Evolutionary conservation across 306 rosid genomes (phyloP).

Genomic region (Pyrus bretschneideri): DNA sequence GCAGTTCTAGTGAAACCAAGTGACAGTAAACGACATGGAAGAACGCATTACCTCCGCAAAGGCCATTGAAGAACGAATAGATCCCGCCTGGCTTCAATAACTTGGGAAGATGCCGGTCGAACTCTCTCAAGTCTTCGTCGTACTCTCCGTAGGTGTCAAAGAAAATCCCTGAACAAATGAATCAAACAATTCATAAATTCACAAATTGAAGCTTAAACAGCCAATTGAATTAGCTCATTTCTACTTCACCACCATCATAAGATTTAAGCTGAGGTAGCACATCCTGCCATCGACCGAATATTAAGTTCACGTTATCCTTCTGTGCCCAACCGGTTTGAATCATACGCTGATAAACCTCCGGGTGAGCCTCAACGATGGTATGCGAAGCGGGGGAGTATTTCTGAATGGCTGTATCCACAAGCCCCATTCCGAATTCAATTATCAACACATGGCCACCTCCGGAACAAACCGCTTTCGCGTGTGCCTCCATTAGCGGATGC

Average conservation of each 20-base stretch:
- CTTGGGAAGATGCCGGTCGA: constrained; percentile 75
- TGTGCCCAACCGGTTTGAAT: constrained; percentile 57
- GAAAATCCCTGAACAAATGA: constrained; percentile 70
- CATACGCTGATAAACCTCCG: constrained; percentile 70
- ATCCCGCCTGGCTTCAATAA: constrained; percentile 79
- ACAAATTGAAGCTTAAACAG: neutral
- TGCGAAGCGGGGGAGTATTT: constrained; percentile 58
- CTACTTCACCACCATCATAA: constrained; percentile 59
- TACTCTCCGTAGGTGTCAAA: constrained; percentile 95
- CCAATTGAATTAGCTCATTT: neutral
- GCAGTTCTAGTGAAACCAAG: constrained; percentile 78
- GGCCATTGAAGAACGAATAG: constrained; percentile 89
- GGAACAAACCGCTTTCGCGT: constrained; percentile 86
- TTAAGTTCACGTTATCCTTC: constrained; percentile 57
- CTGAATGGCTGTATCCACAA: constrained; percentile 84
- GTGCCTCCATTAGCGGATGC: constrained; percentile 97
- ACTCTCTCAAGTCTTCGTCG: constrained; percentile 83
- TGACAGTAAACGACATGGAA: constrained; percentile 92
- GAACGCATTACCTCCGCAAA: constrained; percentile 90
- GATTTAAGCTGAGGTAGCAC: constrained; percentile 56
- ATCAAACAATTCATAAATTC: neutral
- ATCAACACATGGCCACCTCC: constrained; percentile 76
- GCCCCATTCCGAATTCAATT: constrained; percentile 93
- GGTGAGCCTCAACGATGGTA: constrained; percentile 88
- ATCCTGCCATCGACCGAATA: constrained; percentile 92